These are phyloP conservation scores for Fusarium sororula DNA, from an alignment of 2,329 filamentous ascomycete species.

Conservation along the genomic window DNA sequence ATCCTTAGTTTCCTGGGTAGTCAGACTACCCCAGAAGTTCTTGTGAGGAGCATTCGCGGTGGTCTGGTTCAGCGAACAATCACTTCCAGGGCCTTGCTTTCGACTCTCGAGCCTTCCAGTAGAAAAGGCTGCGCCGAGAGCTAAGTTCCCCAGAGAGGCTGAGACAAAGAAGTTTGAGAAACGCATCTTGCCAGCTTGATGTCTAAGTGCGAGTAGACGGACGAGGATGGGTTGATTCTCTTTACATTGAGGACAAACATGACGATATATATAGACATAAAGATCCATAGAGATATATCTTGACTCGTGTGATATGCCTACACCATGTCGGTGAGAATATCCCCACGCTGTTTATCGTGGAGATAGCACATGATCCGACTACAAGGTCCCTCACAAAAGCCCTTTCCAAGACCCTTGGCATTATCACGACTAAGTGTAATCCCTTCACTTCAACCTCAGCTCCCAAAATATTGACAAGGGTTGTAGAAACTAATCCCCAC, in stretches of 20 bases:
- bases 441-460: neutral
- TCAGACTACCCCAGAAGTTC: slow-evolving; percentile 4
- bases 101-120: neutral
- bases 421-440: neutral
- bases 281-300: neutral
- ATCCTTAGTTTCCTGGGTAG: neutral
- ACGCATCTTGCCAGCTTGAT: neutral
- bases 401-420: neutral
- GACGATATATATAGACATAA: neutral
- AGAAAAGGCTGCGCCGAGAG: neutral
- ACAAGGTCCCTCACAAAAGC: neutral
- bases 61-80: neutral
- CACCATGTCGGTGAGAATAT: neutral
- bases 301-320: neutral
- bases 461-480: neutral
- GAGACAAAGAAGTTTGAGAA: neutral
- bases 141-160: neutral
- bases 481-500: neutral
- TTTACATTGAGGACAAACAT: neutral
- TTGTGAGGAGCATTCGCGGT: neutral
- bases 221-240: neutral
- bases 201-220: neutral
- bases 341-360: neutral
- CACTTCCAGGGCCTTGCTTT: neutral
- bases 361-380: neutral